Conservation (phyloP, 1,284 basidiomycete genomes). For the Caloboletus firmus region DNA sequence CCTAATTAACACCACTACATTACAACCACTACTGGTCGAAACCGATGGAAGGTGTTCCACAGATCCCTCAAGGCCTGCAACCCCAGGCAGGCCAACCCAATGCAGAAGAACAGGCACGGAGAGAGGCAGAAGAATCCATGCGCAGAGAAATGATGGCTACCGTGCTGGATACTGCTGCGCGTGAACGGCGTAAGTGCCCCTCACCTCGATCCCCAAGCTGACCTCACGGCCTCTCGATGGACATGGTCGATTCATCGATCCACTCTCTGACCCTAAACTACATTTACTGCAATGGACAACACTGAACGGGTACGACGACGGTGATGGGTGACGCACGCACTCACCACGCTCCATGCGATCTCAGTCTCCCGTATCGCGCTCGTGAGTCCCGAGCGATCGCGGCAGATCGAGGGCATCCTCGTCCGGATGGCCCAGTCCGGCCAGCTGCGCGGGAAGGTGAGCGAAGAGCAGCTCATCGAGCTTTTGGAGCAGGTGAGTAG, state of each 20-base stretch:
- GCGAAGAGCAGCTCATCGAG: conserved; percentile 87
- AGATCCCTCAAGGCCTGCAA: conserved; percentile 33
- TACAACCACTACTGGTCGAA: not conserved
- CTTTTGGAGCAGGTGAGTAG: conserved; percentile 86
- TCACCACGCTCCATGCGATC: not conserved
- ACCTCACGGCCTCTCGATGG: not conserved
- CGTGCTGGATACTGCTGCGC: conserved; percentile 82
- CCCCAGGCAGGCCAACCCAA: conserved; percentile 28
- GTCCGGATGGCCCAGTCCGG: conserved; percentile 90
- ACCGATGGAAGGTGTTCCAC: conserved; percentile 25
- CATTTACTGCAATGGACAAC: not conserved
- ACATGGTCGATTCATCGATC: not conserved
- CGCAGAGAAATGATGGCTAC: conserved; percentile 82
- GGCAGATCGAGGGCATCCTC: conserved; percentile 84
- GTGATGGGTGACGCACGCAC: not conserved
- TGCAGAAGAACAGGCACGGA: conserved; percentile 58
- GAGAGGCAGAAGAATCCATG: conserved; percentile 71
- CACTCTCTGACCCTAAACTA: not conserved
- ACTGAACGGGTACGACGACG: not conserved
- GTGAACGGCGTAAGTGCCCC: conserved; percentile 82
- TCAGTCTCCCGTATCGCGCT: conserved; percentile 89
- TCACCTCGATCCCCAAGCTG: not conserved
- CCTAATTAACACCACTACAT: conserved; percentile 6
- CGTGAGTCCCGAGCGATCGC: conserved; percentile 86
- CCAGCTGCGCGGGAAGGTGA: conserved; percentile 85